Evolutionary conservation across 1,284 basidiomycete species (phyloP), one percentile per base, ranked within the genome.

Genomic region (Ganoderma meredithae): DNA sequence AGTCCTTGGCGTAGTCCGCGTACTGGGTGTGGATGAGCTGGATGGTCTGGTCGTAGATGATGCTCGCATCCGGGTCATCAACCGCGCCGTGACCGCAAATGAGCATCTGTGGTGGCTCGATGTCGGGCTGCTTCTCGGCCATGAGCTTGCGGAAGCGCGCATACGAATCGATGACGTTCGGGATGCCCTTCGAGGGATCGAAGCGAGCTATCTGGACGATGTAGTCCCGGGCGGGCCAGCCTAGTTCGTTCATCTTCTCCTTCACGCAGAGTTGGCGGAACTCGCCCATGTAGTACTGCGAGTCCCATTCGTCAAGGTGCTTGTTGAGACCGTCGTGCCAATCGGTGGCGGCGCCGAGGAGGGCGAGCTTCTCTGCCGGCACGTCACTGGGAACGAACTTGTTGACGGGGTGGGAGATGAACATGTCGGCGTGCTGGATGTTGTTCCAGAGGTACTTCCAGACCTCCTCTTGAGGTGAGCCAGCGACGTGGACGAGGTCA

Each of bases 301-400:
- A 84, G 77, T 94, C 92, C 92, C 93, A 94, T 55, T 85, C 79
- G 74, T 82, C 82, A 70, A 95, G 84, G 8, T 91, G 86, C 83
- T 96, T 96, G 88, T 95, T 96, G 72, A 96, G 83, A 44, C 95
- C 95, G 78, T 96, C 95, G 65, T 96, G 88, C 92, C 90, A 93
- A 78, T 94, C 92, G 59, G 92, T 94, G 22, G 92, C 90, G 74
- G 92, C 93, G 74, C 92, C 91, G 55, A 94, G 82, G 44, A 94
- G 84, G 49, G 88, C 81, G 60, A 94, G 79, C 74, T 88, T 93
- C 77, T 90, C 84, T 19, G 83, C 80, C n/a, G 90, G 90, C 9
- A 96, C 94, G 75, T 92, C 90, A 71, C 87, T 88, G 12, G 95
- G 95, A 13, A 96, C 94, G 76, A 96, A 96, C 80, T 93, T 93